Conservation (phyloP, 2,329 filamentous ascomycete genomes). For the Fusarium chaquense region DNA sequence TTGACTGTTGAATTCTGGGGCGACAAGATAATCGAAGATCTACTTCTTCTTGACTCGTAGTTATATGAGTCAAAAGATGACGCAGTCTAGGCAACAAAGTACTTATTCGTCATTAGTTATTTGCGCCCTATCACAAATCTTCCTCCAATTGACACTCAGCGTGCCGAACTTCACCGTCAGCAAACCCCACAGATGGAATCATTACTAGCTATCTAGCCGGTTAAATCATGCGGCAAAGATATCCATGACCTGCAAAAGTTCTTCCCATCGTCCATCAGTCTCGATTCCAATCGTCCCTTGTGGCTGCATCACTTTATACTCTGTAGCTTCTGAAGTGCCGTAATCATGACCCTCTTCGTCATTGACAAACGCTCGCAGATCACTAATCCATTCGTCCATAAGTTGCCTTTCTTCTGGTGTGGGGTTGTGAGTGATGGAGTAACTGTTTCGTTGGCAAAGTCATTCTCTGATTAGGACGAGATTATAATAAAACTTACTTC, state of each 20-base stretch:
- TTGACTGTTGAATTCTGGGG: not conserved
- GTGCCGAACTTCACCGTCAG: not conserved
- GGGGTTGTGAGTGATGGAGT: constrained; percentile 6
- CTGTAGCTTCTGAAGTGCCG: not conserved
- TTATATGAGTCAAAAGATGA: not conserved
- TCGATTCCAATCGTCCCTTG: constrained; percentile 2
- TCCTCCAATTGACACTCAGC: not conserved
- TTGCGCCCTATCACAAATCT: not conserved
- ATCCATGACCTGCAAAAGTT: constrained; percentile 17
- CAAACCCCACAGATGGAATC: not conserved
- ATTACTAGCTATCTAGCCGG: too few relatives aligned
- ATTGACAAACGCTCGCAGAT: not conserved
- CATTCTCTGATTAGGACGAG: accelerated
- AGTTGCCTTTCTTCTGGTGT: not conserved
- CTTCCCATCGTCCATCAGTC: constrained; percentile 1
- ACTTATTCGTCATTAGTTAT: not conserved
- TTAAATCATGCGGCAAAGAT: constrained; percentile 6
- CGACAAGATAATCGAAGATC: not conserved
- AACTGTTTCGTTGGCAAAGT: not conserved
- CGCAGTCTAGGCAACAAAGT: not conserved
- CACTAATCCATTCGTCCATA: constrained; percentile 3
- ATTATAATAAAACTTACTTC: not conserved
- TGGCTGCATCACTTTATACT: constrained; percentile 16
- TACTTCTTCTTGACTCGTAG: not conserved
- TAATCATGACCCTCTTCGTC: not conserved